phyloP scores from a whole-genome alignment of 352 stramenopile species.

The Bremia lactucae region DNA sequence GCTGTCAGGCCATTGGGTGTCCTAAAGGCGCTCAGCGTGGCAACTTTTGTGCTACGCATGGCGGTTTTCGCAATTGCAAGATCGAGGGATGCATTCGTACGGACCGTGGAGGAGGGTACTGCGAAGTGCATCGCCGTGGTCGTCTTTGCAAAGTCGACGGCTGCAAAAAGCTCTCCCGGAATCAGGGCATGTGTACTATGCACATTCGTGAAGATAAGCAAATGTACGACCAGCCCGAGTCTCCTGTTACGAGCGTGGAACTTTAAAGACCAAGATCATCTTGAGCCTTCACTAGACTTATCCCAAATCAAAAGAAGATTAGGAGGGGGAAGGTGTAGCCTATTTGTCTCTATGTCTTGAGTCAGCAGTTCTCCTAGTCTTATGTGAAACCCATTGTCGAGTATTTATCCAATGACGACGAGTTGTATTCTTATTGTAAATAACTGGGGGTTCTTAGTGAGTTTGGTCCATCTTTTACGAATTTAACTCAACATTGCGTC shows the following conservation, averaged over 20 bases:
- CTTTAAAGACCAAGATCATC: too few species aligned
- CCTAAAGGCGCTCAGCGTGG: constrained; percentile 73
- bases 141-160: constrained; percentile 74
- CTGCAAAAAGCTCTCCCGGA: constrained; percentile 83
- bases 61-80: constrained; percentile 81
- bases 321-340: constrained; percentile 16
- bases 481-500: too few species aligned
- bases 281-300: too few species aligned
- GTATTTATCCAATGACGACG: constrained; percentile 16
- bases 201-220: constrained; percentile 83
- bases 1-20: constrained; percentile 58
- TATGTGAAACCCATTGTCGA: constrained; percentile 10
- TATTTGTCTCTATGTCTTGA: constrained; percentile 23
- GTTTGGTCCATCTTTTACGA: too few species aligned
- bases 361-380: constrained; percentile 19
- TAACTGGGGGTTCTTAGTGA: too few species aligned
- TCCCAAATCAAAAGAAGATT: constrained; percentile 27
- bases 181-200: constrained; percentile 86
- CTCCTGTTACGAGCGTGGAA: background rate
- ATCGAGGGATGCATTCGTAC: constrained; percentile 75
- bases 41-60: constrained; percentile 80
- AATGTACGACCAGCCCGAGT: constrained; percentile 3
- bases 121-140: constrained; percentile 73
- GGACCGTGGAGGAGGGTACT: constrained; percentile 75
- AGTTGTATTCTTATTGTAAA: background rate